Conservation (phyloP, 345 rosid species). For the Acer yangbiense region DNA sequence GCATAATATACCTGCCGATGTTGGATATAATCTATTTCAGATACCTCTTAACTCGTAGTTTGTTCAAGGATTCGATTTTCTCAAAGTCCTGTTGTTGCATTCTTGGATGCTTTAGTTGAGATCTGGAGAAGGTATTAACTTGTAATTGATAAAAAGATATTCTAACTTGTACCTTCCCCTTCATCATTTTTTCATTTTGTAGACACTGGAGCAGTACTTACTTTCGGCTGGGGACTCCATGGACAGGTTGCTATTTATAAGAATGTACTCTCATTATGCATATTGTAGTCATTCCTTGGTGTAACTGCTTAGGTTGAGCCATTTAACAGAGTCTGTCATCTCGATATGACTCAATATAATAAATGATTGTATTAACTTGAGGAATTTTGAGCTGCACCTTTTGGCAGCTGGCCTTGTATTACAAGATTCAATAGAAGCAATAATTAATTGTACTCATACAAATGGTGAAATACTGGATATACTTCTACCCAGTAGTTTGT, state of each 20-base stretch:
- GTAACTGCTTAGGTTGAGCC: background rate
- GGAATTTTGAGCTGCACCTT: background rate
- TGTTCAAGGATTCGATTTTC: slow-evolving; percentile 1
- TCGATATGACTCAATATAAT: slow-evolving; percentile 1
- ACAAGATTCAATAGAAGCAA: background rate
- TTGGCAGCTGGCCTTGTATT: background rate
- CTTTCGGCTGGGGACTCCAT: slow-evolving; percentile 92
- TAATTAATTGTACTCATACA: background rate
- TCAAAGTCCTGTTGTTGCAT: background rate
- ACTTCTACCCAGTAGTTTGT: background rate
- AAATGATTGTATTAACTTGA: background rate
- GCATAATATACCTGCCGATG: background rate
- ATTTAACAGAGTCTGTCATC: background rate
- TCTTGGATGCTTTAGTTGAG: background rate
- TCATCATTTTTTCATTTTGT: slow-evolving; percentile 28
- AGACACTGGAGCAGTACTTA: slow-evolving; percentile 74
- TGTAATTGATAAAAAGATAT: background rate
- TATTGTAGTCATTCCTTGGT: background rate
- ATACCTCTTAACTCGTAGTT: slow-evolving; percentile 8
- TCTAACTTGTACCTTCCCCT: background rate
- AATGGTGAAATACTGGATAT: background rate
- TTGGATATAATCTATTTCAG: background rate
- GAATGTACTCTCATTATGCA: background rate
- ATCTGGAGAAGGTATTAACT: slow-evolving; percentile 7
- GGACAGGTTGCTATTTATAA: slow-evolving; percentile 60